Evolutionary conservation across 257 asterid genomes (phyloP).

Genomic region (Gardenia jasminoides): DNA sequence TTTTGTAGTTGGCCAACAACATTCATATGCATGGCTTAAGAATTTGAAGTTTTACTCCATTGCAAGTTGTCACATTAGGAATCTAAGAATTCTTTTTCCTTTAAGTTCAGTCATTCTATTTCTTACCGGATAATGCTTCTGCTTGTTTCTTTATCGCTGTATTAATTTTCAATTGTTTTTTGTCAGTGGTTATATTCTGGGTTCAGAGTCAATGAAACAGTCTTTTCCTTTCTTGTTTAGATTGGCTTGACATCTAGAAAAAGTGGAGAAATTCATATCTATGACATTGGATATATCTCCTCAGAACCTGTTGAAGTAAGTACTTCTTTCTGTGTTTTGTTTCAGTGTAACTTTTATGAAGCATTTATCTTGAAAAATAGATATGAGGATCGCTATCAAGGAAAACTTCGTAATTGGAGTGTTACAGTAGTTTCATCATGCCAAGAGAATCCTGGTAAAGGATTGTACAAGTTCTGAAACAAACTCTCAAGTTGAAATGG

Average conservation of each 20-base stretch:
- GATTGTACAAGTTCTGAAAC: neutral
- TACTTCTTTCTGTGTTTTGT: slow-evolving; percentile 22
- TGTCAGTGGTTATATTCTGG: neutral
- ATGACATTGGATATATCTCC: slow-evolving; percentile 79
- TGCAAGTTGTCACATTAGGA: no score
- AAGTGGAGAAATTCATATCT: slow-evolving; percentile 63
- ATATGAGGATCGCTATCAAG: neutral
- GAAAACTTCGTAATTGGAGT: neutral
- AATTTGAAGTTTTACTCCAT: no score
- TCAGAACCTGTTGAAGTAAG: slow-evolving; percentile 82
- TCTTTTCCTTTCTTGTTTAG: slow-evolving; percentile 32
- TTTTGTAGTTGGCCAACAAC: neutral
- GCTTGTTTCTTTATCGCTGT: slow-evolving; percentile 5
- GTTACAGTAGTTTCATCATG: neutral
- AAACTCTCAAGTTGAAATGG: neutral
- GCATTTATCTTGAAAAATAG: slow-evolving; percentile 5
- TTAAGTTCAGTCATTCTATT: neutral
- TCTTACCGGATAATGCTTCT: neutral
- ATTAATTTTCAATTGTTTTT: neutral
- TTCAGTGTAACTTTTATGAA: slow-evolving; percentile 14
- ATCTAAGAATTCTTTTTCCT: neutral
- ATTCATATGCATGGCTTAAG: no score
- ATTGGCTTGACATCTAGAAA: slow-evolving; percentile 75
- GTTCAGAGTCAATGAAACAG: slow-evolving; percentile 1
- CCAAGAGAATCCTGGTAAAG: neutral